phyloP scores from a whole-genome alignment of 352 stramenopile genomes.

The Pythium utonaiense region DNA sequence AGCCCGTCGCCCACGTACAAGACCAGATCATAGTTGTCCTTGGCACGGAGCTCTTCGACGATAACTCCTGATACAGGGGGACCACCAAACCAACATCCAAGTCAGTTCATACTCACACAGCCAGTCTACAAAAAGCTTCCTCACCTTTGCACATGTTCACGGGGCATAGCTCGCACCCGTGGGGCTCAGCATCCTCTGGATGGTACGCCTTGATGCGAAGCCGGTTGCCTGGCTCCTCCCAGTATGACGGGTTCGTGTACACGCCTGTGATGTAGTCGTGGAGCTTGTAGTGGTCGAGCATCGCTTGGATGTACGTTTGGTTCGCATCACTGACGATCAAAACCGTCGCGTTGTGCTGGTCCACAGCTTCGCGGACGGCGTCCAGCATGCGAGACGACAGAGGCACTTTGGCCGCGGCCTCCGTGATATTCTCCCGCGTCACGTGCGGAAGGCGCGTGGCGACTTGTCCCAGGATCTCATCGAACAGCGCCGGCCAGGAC shows the following conservation, averaged over 20 bases:
- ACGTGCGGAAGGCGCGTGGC: neutral
- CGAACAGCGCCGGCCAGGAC: conserved; percentile 7
- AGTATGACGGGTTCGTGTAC: conserved; percentile 16
- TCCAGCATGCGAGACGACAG: neutral
- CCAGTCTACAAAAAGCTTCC: no score
- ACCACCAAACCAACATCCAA: neutral
- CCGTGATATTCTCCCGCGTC: conserved; percentile 12
- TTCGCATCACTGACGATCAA: conserved; percentile 26
- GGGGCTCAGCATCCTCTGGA: conserved; percentile 4
- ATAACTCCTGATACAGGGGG: conserved; percentile 6
- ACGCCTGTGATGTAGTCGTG: conserved; percentile 7
- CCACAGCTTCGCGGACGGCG: neutral
- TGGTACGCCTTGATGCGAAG: conserved; percentile 21
- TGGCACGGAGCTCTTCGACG: conserved; percentile 5
- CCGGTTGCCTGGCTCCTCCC: conserved; percentile 1
- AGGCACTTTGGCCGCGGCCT: neutral
- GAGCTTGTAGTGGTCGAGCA: conserved; percentile 17
- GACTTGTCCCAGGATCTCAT: neutral
- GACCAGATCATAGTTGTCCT: conserved; percentile 6
- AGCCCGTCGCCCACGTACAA: conserved; percentile 23
- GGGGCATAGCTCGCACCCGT: conserved; percentile 21
- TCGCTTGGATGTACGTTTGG: conserved; percentile 21
- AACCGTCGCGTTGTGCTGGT: conserved; percentile 9
- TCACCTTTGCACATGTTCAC: conserved; percentile 27
- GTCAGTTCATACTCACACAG: no score